Conservation (phyloP, 2,329 filamentous ascomycete species). For the Lachnellula occidentalis region DNA sequence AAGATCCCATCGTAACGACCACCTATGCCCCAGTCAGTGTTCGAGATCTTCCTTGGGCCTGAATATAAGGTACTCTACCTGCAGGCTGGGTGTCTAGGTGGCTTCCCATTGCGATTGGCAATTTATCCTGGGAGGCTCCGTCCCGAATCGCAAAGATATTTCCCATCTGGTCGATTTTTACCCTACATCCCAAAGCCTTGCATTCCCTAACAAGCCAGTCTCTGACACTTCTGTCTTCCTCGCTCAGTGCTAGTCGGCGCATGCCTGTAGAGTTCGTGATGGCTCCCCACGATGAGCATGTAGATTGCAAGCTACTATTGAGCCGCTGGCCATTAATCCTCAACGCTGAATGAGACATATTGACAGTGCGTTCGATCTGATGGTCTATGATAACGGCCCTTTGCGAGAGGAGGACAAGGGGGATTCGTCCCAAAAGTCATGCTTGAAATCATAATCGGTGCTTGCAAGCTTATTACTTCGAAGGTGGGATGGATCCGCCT, state of each 20-base stretch:
- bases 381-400: background rate
- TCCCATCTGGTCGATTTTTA: conserved; percentile 63
- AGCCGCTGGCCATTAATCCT: conserved; percentile 24
- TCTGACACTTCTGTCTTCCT: conserved; percentile 64
- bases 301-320: conserved; percentile 20
- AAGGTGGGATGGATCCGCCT: background rate
- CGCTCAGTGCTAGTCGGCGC: conserved; percentile 64
- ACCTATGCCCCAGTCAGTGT: conserved; percentile 6
- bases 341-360: conserved; percentile 12
- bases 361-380: background rate
- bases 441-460: background rate
- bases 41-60: background rate
- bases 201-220: conserved; percentile 69
- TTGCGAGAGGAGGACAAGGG: background rate
- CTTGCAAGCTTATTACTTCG: background rate
- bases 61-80: conserved; percentile 32
- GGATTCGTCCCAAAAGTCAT: background rate
- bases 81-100: conserved; percentile 60
- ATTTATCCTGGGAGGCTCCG: conserved; percentile 47
- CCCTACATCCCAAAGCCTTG: conserved; percentile 56
- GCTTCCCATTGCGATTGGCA: conserved; percentile 63
- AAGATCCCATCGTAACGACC: conserved; percentile 72
- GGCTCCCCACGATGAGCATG: conserved; percentile 23
- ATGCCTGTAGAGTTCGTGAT: conserved; percentile 48
- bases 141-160: conserved; percentile 72